These are phyloP conservation scores for Chrysosphaeria jannelii DNA, from an alignment of 2,329 filamentous ascomycete genomes.

Conservation along the genomic window DNA sequence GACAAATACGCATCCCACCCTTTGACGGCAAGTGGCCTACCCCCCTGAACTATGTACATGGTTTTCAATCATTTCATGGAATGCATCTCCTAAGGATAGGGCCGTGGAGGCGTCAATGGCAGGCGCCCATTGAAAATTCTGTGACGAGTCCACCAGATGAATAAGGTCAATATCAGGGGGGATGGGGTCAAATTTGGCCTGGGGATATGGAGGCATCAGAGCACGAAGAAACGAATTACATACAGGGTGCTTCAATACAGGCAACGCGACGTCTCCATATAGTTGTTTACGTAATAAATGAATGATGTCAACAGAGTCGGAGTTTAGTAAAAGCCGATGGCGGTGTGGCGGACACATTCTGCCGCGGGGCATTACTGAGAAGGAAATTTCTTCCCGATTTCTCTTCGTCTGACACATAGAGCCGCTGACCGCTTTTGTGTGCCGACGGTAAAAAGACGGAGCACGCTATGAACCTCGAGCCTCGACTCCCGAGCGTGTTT, in stretches of 20 bases:
- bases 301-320: too few relatives aligned
- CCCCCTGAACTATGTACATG: constrained; percentile 55
- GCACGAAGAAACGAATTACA: too few relatives aligned
- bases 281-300: too few relatives aligned
- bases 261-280: neutral
- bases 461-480: too few relatives aligned
- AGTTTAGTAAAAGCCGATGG: too few relatives aligned
- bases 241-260: constrained; percentile 8
- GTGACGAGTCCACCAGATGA: constrained; percentile 41
- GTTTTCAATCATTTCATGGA: constrained; percentile 65
- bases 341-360: too few relatives aligned
- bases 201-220: constrained; percentile 64
- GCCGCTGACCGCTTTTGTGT: too few relatives aligned
- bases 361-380: too few relatives aligned
- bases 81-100: constrained; percentile 44
- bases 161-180: constrained; percentile 58
- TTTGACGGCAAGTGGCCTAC: constrained; percentile 72
- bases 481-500: too few relatives aligned
- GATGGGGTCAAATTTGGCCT: constrained; percentile 77
- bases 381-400: too few relatives aligned
- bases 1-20: constrained; percentile 57
- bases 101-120: constrained; percentile 45
- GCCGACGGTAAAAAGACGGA: too few relatives aligned
- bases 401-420: too few relatives aligned
- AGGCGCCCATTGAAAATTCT: constrained; percentile 73